These are phyloP conservation scores for Trametes sanguinea DNA, from an alignment of 768 basidiomycete genomes.

Conservation along the genomic window DNA sequence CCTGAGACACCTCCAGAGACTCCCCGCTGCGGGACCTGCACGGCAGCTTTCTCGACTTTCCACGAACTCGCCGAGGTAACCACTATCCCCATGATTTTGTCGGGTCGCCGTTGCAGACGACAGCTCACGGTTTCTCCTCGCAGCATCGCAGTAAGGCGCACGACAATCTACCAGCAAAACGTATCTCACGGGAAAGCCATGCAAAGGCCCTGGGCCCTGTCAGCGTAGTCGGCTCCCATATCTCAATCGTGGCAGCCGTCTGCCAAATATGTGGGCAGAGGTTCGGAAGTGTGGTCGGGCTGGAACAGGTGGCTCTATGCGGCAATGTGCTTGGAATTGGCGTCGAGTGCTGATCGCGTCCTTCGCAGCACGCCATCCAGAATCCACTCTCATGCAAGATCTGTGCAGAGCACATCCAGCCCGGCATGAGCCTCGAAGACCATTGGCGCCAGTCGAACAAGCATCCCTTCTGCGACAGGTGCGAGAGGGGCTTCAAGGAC, in stretches of 20 bases:
- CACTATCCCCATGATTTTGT: neutral
- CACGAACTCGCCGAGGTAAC: conserved; percentile 2
- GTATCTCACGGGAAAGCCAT: too few species aligned
- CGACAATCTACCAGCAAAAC: too few species aligned
- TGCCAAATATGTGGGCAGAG: neutral
- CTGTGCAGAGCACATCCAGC: conserved; percentile 4
- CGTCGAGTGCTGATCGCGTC: neutral
- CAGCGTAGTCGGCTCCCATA: neutral
- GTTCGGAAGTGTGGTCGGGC: neutral
- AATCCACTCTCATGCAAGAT: conserved; percentile 2
- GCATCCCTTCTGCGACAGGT: conserved; percentile 7
- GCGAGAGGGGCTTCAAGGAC: conserved; percentile 3
- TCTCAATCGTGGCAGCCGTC: neutral
- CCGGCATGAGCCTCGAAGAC: neutral
- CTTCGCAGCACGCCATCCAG: conserved; percentile 1
- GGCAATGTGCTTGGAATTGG: neutral
- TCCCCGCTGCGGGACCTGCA: neutral
- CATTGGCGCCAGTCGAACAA: conserved; percentile 7
- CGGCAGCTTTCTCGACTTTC: neutral
- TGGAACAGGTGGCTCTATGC: neutral
- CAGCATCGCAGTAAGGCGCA: too few species aligned
- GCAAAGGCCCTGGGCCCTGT: neutral
- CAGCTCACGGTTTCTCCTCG: too few species aligned
- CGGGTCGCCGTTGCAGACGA: too few species aligned
- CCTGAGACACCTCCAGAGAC: neutral